Evolutionary conservation across 305 asterid genomes (phyloP).

Genomic region (Fraxinus greggii): DNA sequence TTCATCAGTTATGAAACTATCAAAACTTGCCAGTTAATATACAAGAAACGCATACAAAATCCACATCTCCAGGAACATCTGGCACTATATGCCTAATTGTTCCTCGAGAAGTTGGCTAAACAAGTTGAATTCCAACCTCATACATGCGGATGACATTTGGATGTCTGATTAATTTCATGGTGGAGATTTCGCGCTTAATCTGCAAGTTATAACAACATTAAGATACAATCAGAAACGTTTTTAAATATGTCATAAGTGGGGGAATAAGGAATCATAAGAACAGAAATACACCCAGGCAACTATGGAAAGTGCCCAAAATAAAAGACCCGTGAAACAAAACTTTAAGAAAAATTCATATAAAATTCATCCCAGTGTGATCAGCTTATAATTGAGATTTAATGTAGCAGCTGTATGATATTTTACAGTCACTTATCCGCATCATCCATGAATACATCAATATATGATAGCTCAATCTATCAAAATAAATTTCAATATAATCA

Average conservation of each 20-base stretch:
- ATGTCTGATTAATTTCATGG: conserved; percentile 91
- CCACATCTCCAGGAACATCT: background rate
- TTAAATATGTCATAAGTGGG: background rate
- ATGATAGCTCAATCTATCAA: background rate
- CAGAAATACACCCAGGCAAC: background rate
- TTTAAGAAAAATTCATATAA: background rate
- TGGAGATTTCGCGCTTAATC: conserved; percentile 96
- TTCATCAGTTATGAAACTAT: conserved; percentile 2
- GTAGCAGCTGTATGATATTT: background rate
- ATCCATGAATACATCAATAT: background rate
- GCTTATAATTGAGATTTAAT: background rate
- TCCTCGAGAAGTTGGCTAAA: background rate
- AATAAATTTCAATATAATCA: background rate
- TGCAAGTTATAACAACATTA: conserved; percentile 30
- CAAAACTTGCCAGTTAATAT: background rate
- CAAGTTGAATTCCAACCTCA: conserved; percentile 55
- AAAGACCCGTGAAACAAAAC: background rate
- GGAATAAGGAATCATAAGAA: background rate
- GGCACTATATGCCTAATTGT: background rate
- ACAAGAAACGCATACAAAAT: conserved; percentile 1
- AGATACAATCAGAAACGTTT: background rate
- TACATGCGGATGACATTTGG: conserved; percentile 93
- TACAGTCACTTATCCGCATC: background rate
- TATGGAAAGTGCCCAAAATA: background rate
- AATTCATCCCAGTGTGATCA: background rate